Evolutionary conservation across 2,329 filamentous ascomycete genomes (phyloP).

Genomic region (Calonectria multiphialidica): DNA sequence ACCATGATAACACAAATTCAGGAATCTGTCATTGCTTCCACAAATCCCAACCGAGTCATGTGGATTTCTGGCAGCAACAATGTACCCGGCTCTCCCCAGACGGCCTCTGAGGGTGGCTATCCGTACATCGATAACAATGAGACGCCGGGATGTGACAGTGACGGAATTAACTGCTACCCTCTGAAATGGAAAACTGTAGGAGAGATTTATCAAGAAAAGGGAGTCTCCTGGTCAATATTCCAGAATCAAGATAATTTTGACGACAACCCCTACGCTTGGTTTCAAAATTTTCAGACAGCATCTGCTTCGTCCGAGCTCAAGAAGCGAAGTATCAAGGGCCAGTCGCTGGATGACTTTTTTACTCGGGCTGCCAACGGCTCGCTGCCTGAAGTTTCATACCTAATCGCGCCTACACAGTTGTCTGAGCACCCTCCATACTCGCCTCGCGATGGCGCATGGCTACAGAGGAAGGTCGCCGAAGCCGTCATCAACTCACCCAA

Average conservation of each 20-base stretch:
- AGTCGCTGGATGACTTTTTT: constrained; percentile 63
- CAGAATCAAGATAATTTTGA: constrained; percentile 65
- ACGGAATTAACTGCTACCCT: constrained; percentile 63
- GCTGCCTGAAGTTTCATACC: constrained; percentile 64
- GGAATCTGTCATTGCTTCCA: constrained; percentile 64
- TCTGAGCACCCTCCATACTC: constrained; percentile 66
- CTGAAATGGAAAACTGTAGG: constrained; percentile 66
- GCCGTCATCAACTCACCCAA: constrained; percentile 62
- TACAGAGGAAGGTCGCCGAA: constrained; percentile 64
- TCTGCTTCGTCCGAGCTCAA: constrained; percentile 52
- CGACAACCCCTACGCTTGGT: constrained; percentile 67
- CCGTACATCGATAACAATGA: constrained; percentile 63
- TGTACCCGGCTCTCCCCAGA: constrained; percentile 53
- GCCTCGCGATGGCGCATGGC: constrained; percentile 66
- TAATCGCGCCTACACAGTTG: constrained; percentile 62
- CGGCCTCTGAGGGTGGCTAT: constrained; percentile 30
- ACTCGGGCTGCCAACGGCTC: constrained; percentile 61
- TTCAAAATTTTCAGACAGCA: constrained; percentile 63
- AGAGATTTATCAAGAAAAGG: constrained; percentile 61
- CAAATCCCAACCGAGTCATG: constrained; percentile 64
- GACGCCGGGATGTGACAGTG: constrained; percentile 56
- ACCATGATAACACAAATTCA: not conserved
- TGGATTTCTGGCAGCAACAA: constrained; percentile 65
- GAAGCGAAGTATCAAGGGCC: constrained; percentile 59
- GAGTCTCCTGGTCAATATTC: constrained; percentile 63